phyloP scores from a whole-genome alignment of 441 rosid species.

The Adansonia rubrostipa region DNA sequence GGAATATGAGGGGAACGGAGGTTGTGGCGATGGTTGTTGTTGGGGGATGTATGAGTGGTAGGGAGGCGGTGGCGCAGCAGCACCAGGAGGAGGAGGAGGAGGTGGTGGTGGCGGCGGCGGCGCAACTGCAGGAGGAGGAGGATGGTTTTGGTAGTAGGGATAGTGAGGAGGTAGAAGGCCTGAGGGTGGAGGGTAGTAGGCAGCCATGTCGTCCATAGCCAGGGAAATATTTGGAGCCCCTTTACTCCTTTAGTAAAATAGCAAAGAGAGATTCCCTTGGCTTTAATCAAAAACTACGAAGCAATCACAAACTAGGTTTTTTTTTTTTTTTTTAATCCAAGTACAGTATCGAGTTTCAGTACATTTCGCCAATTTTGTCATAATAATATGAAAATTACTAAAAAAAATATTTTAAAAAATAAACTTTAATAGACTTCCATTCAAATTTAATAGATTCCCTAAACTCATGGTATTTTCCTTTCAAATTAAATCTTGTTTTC shows the following conservation, averaged over 20 bases:
- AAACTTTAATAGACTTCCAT: too few species aligned
- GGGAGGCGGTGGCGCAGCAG: slow-evolving; percentile 29
- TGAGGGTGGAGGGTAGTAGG: slow-evolving; percentile 50
- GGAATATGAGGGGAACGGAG: slow-evolving; percentile 42
- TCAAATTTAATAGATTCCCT: too few species aligned
- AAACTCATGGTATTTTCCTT: too few species aligned
- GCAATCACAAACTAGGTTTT: too few species aligned
- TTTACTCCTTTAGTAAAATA: not conserved
- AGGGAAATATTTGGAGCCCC: not conserved
- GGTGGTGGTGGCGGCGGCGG: slow-evolving; percentile 35
- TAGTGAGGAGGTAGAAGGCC: slow-evolving; percentile 33
- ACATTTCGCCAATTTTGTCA: not conserved
- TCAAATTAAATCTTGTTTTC: too few species aligned
- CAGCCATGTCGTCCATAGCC: slow-evolving; percentile 51
- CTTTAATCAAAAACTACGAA: not conserved
- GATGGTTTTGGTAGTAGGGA: slow-evolving; percentile 45
- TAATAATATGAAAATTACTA: not conserved
- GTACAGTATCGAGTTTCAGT: too few species aligned
- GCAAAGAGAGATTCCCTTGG: not conserved
- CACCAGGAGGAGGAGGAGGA: slow-evolving; percentile 36
- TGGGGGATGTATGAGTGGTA: slow-evolving; percentile 36
- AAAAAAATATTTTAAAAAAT: too few species aligned
- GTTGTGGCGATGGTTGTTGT: slow-evolving; percentile 20
- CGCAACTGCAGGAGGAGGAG: slow-evolving; percentile 37
- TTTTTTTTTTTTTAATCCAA: too few species aligned